A percentile compares a stretch with the other conserved stretches of the same genome.
Evolutionary conservation across 768 basidiomycete genomes (phyloP).

Genomic region (Tubosaeta sp.): DNA sequence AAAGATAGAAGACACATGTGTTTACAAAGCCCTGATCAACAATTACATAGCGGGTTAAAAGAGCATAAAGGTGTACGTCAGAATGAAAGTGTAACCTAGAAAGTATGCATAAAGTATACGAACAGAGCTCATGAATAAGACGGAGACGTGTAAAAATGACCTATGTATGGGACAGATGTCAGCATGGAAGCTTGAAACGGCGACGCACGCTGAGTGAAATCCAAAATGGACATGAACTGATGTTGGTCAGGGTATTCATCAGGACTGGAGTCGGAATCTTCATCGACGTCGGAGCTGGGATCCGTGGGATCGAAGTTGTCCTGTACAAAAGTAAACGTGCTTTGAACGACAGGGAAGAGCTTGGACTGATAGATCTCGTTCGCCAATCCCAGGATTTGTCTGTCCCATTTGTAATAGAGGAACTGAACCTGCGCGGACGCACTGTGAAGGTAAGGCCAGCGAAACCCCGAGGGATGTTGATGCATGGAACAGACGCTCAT

Average conservation of each 20-base stretch:
- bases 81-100: too few species aligned
- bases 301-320: background rate
- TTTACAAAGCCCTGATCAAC: too few species aligned
- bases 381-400: conserved; percentile 10
- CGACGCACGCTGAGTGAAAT: conserved; percentile 4
- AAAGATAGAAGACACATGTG: too few species aligned
- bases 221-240: background rate
- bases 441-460: background rate
- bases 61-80: too few species aligned
- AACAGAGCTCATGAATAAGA: background rate
- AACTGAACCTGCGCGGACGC: conserved; percentile 5
- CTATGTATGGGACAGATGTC: background rate
- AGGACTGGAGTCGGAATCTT: background rate
- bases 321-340: too few species aligned
- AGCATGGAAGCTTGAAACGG: background rate
- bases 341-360: background rate
- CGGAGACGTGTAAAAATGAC: background rate
- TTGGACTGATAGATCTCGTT: background rate
- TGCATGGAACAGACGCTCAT: too few species aligned
- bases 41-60: too few species aligned
- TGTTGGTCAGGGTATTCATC: background rate
- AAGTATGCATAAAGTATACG: background rate
- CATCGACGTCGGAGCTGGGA: background rate
- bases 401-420: conserved; percentile 19
- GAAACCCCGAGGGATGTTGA: too few species aligned